Base-by-base conservation (phyloP, 129 eudicot genomes). In the Flaveria trinervia region DNA sequence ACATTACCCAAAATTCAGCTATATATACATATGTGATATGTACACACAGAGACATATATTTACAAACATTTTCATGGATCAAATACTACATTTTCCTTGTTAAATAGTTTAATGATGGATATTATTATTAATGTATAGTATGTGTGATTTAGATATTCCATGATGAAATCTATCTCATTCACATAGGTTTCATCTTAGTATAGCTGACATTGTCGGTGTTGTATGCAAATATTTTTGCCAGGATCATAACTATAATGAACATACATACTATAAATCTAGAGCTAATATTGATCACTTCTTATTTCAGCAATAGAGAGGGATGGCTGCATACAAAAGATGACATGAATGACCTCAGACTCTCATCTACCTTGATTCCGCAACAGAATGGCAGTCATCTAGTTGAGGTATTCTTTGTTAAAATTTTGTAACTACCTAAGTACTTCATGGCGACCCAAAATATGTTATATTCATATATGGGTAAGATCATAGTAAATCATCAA, bases 281-380 rank as follows among this genome's bases (percentile, higher is more conserved):
- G 74, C 56, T 49, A 41, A 61, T 70, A 72, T 57, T 52, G 22
- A 10, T 14, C 41, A n/a, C 9, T 43, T 50, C 43, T 64, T 61
- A 67, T 66, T 72, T 80, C 89, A 86, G 92, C 87, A 88, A 84
- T 46, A 80, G 88, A 80, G 93, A 88, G 55, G 88, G 82, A 48
- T 91, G 92, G 90, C 57, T 74, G 71, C 93, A 73, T 54, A 72
- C 81, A 36, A 86, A 81, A 77, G 75, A 73, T 36, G 88, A 84
- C 13, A 22, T 75, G 67, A 85, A 88, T 65, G 84, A 88, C 68
- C 76, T 83, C 39, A 71, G 86, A 80, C 73, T 88, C 25, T 77
- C 85, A n/a, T 76, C 96, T 12, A 78, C 86, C 65, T 80, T 74
- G 59, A 67, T 85, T 70, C 74, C 83, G 3, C 86, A 86, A 49